A percentile compares a stretch with the other conserved stretches of the same genome.
These are phyloP conservation scores for Aspergillus hiratsukae DNA, from an alignment of 2,329 filamentous ascomycete genomes.

Conservation along the genomic window DNA sequence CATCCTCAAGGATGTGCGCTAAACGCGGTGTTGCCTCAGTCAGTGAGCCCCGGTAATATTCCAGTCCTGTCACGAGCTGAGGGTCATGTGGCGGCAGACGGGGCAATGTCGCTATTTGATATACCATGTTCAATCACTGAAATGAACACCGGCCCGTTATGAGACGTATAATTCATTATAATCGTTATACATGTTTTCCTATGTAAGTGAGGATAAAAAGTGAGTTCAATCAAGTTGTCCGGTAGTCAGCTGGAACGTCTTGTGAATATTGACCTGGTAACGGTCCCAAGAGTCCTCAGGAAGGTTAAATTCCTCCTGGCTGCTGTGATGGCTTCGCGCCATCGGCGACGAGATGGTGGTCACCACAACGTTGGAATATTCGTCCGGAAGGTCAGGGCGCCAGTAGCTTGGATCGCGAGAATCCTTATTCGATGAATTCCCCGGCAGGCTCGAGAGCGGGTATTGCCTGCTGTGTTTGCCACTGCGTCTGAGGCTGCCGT, in stretches of 20 bases:
- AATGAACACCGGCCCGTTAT: not conserved
- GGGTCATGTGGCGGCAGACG: too few relatives aligned
- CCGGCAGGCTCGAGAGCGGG: not conserved
- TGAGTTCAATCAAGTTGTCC: too few relatives aligned
- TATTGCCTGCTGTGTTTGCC: not conserved
- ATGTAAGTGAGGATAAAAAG: not conserved
- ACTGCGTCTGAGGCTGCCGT: not conserved
- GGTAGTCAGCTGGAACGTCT: not conserved
- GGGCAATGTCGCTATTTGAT: too few relatives aligned
- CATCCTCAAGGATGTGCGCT: not conserved
- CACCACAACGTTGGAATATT: constrained; percentile 18
- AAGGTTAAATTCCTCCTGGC: constrained; percentile 19
- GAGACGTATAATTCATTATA: not conserved
- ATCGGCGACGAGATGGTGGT: constrained; percentile 19
- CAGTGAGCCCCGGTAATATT: not conserved
- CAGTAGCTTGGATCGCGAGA: not conserved
- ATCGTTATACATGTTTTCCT: not conserved
- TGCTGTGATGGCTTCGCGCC: constrained; percentile 8
- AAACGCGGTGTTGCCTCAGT: not conserved
- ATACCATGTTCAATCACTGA: too few relatives aligned
- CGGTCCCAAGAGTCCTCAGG: not conserved
- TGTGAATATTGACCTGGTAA: not conserved
- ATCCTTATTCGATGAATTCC: not conserved
- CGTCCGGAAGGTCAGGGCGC: not conserved
- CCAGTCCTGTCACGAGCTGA: too few relatives aligned